A percentile compares a stretch with the other conserved stretches of the same genome.
Conservation (phyloP, 2,329 filamentous ascomycete genomes). For the Dryadomyces quercus-mongolicae region DNA sequence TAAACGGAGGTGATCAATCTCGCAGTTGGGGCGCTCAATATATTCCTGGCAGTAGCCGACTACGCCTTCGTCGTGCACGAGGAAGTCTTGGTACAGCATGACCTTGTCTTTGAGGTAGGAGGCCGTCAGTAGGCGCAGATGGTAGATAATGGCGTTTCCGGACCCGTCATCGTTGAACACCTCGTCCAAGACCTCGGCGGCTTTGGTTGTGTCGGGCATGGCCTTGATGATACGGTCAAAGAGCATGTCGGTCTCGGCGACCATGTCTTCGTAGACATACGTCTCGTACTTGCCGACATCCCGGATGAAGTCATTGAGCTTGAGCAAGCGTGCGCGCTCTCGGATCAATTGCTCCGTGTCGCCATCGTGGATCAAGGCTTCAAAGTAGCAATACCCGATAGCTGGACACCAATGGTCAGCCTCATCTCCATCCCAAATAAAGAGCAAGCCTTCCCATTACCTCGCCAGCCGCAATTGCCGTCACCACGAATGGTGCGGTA, state of each 20-base stretch:
- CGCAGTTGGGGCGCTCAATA: slow-evolving; percentile 63
- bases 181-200: slow-evolving; percentile 41
- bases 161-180: slow-evolving; percentile 61
- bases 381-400: slow-evolving; percentile 86
- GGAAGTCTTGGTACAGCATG: slow-evolving; percentile 59
- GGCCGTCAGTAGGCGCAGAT: slow-evolving; percentile 69
- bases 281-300: slow-evolving; percentile 59
- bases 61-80: slow-evolving; percentile 46
- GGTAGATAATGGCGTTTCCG: slow-evolving; percentile 73
- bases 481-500: slow-evolving; percentile 84
- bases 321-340: slow-evolving; percentile 61
- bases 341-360: slow-evolving; percentile 52
- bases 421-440: neutral
- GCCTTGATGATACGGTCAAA: slow-evolving; percentile 49
- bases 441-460: slow-evolving; percentile 33
- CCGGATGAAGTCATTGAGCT: slow-evolving; percentile 58
- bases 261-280: slow-evolving; percentile 71
- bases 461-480: slow-evolving; percentile 96
- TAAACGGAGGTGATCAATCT: slow-evolving; percentile 87
- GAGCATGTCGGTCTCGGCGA: slow-evolving; percentile 59
- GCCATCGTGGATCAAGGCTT: slow-evolving; percentile 60
- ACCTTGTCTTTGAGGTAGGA: slow-evolving; percentile 71
- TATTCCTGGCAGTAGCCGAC: slow-evolving; percentile 56
- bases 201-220: slow-evolving; percentile 46
- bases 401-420: slow-evolving; percentile 37